These are phyloP conservation scores for Dimargaris verticillata DNA, from an alignment of 192 early-diverging fungal genomes.

Conservation along the genomic window DNA sequence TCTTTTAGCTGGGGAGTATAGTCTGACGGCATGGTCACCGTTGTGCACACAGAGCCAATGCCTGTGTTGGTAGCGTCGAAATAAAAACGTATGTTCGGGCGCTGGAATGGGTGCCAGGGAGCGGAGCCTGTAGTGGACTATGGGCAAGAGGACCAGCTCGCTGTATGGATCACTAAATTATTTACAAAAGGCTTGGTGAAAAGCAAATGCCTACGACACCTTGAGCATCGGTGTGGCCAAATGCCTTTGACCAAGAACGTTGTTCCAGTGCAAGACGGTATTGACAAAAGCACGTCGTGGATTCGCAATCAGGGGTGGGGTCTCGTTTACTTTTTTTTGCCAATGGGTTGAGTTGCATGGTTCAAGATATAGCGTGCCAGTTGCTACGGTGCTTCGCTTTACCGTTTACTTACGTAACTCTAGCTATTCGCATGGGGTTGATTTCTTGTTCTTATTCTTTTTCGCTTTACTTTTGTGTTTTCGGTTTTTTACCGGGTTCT, in stretches of 20 bases:
- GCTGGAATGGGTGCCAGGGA: not conserved
- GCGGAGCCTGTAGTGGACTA: not conserved
- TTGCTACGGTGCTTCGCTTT: not conserved
- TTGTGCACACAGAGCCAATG: not conserved
- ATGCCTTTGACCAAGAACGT: too few species aligned
- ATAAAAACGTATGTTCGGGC: not conserved
- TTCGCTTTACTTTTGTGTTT: not conserved
- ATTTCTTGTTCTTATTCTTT: not conserved
- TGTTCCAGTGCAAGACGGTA: too few species aligned
- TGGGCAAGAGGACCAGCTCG: not conserved
- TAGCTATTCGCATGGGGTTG: not conserved
- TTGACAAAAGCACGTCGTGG: too few species aligned
- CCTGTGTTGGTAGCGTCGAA: not conserved
- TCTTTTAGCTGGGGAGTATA: too few species aligned
- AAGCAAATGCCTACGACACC: too few species aligned
- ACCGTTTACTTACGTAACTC: not conserved
- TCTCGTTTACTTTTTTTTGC: too few species aligned
- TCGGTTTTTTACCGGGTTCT: not conserved
- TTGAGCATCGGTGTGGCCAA: too few species aligned
- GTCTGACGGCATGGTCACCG: not conserved
- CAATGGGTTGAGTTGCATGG: not conserved
- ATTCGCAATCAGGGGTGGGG: too few species aligned
- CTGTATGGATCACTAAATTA: not conserved
- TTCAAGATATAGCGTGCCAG: not conserved
- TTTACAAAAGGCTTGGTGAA: too few species aligned